Evolutionary conservation across 768 basidiomycete species (phyloP), one percentile per base, ranked within the genome.

Genomic region (Leucosporidium creatinivorum): DNA sequence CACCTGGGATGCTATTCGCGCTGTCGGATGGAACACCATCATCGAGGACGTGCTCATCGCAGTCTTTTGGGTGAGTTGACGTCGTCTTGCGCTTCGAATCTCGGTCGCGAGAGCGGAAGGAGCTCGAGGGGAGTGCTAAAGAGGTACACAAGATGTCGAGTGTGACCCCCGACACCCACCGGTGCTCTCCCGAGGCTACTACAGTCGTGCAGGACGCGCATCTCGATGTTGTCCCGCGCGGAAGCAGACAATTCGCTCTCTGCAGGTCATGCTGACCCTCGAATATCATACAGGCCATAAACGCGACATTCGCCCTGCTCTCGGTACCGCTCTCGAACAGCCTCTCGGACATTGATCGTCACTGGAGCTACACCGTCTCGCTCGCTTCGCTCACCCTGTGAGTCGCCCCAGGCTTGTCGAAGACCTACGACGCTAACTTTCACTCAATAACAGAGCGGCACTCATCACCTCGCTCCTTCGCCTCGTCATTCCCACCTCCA

Each of bases 351-450:
- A 47, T 57, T 57, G 64, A 63, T 2, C 44, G 58, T 2, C 70
- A 71, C 58, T 71, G 70, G 70, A 58, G 51, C 47, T 65, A 57
- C 61, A 71, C 70, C 36, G 36, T 68, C 61, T 23, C 58, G 17
- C 39, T 65, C 31, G 60, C 64, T 13, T 5, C 48, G 52, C 55
- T 71, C 50, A 33, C 66, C n/a, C 21, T 56, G 55, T 56, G 31
- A 21, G 55, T 56, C 0, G 19, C 31, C 7, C 19, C 19, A 2
- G 6, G 30, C 31, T 21, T 0, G 21, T 23, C 55, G 2, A 30
- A 17, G 30, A 17, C 17, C 0, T 19, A 9, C 30, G 33, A 23
- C 31, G 30, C 55, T 26, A 17, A 28, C n/a, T 26, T 13, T 17
- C 33, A 33, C 5, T 33, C 33, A 5, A 4, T 5, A 26, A 23